Percentiles rank a stretch among this genome's conserved stretches.
Evolutionary conservation across 176 grass and related monocot genomes (phyloP).

Genomic region (Microstegium vimineum): DNA sequence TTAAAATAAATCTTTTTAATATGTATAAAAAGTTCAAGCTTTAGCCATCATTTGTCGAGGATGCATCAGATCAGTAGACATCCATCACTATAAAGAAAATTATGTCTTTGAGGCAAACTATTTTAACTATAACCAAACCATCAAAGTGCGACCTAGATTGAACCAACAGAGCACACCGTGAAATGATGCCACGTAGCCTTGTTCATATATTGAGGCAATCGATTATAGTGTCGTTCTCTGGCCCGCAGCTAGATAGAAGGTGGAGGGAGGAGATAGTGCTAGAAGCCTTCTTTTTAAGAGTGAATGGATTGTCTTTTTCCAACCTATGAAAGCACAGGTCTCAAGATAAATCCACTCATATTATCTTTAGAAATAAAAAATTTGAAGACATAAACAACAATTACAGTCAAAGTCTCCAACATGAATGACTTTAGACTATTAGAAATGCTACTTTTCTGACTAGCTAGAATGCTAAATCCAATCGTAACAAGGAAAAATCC

Average conservation of each 20-base stretch:
- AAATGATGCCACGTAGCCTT: background rate
- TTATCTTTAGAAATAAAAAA: no score
- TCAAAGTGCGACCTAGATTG: background rate
- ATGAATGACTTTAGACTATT: no score
- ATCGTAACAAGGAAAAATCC: background rate
- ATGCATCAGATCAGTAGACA: background rate
- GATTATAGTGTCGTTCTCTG: background rate
- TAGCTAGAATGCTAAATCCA: no score
- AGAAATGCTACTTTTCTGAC: no score
- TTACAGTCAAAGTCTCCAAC: no score
- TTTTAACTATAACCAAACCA: background rate
- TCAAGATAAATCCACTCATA: no score
- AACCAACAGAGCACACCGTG: background rate
- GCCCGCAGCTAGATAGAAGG: no score
- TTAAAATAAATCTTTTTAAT: background rate
- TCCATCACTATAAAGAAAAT: background rate
- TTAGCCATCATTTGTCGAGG: background rate
- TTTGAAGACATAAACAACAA: no score
- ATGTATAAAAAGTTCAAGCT: background rate
- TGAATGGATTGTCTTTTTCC: background rate
- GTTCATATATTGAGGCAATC: background rate
- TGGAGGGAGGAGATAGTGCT: no score
- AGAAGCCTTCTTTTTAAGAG: background rate
- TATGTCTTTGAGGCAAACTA: background rate
- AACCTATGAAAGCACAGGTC: background rate